These are phyloP conservation scores for Cylindrotheca fusiformis DNA, from an alignment of 108 stramenopile species.

Conservation along the genomic window DNA sequence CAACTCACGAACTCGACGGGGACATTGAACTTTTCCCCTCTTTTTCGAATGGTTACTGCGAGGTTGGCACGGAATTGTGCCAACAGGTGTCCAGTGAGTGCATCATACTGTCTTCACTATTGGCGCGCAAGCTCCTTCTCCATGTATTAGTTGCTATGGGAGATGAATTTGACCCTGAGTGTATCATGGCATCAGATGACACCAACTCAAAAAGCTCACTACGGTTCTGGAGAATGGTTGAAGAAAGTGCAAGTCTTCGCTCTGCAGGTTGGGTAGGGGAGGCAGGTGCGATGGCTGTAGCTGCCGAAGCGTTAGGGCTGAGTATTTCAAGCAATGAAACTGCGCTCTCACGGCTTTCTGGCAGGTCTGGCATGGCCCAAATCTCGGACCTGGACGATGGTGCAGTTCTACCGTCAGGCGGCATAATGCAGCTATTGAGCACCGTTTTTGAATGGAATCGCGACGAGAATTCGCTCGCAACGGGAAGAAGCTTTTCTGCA, in stretches of 20 bases:
- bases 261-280: constrained; percentile 81
- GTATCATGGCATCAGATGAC: constrained; percentile 25
- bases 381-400: constrained; percentile 37
- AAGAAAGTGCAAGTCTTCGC: constrained; percentile 52
- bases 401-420: constrained; percentile 32
- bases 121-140: constrained; percentile 63
- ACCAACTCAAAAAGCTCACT: constrained; percentile 4
- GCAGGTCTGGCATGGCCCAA: constrained; percentile 33
- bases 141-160: constrained; percentile 52
- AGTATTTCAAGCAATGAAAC: constrained; percentile 67
- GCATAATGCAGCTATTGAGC: constrained; percentile 52
- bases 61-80: constrained; percentile 1
- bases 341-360: constrained; percentile 23
- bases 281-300: constrained; percentile 87
- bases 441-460: constrained; percentile 23
- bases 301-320: constrained; percentile 86
- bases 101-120: constrained; percentile 41
- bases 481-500: constrained; percentile 43
- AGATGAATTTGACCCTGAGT: constrained; percentile 44
- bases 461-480: background rate
- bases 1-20: background rate
- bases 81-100: constrained; percentile 27
- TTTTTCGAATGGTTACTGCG: constrained; percentile 16
- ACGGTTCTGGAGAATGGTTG: constrained; percentile 58
- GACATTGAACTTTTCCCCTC: background rate